Evolutionary conservation across 75 land plant genomes (phyloP).

Genomic region (Cryptomeria japonica): DNA sequence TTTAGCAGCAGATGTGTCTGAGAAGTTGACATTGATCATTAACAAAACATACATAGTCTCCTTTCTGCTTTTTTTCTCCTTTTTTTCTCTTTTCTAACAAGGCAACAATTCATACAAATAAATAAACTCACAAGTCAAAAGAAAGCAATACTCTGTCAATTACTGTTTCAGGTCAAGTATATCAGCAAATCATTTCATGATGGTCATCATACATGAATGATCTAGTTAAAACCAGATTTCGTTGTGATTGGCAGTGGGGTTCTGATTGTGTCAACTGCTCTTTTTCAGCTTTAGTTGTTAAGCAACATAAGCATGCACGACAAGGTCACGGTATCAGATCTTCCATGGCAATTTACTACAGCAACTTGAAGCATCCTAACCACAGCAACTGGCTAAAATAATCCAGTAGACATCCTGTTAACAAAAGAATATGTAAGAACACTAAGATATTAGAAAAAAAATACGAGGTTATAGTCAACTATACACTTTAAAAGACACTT

Average conservation of each 20-base stretch:
- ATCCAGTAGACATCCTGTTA: not conserved
- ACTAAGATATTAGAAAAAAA: not conserved
- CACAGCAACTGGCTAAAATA: not conserved
- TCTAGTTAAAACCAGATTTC: not conserved
- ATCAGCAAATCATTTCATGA: not conserved
- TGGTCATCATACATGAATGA: not conserved
- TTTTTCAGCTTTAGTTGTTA: not conserved
- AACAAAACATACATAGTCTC: not conserved
- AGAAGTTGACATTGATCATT: not conserved
- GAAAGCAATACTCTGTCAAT: not conserved
- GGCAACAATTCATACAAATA: conserved; percentile 2
- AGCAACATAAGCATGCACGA: not conserved
- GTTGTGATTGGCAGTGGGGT: not conserved
- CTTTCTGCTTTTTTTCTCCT: not conserved
- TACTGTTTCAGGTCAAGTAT: not conserved
- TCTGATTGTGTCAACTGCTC: not conserved
- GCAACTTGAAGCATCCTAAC: not conserved
- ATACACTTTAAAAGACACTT: not conserved
- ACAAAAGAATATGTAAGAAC: not conserved
- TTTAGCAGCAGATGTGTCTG: too few relatives aligned
- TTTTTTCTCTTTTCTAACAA: not conserved
- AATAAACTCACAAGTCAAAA: not conserved
- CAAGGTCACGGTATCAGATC: not conserved
- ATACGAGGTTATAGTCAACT: too few relatives aligned
- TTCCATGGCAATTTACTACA: not conserved